phyloP scores from a whole-genome alignment of 2,329 filamentous ascomycete genomes.

The Graphiopsis chlorocephala region DNA sequence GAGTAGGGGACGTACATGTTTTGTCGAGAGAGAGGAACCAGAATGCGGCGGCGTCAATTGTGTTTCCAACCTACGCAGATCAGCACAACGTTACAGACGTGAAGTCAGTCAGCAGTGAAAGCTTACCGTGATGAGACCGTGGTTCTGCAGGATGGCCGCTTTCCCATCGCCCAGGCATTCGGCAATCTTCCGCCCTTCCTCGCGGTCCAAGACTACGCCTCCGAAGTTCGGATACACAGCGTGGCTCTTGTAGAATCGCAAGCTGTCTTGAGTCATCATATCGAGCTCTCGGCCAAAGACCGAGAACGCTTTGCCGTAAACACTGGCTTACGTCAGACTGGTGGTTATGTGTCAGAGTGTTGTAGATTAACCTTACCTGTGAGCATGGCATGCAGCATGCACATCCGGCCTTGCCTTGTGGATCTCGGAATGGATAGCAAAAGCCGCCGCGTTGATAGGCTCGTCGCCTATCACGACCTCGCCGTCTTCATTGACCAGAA shows the following conservation, averaged over 20 bases:
- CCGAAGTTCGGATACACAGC: slow-evolving; percentile 45
- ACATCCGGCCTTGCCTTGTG: slow-evolving; percentile 45
- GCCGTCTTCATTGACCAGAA: slow-evolving; percentile 44
- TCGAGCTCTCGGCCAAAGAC: slow-evolving; percentile 47
- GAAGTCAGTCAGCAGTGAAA: background rate
- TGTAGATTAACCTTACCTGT: slow-evolving; percentile 21
- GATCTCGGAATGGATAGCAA: slow-evolving; percentile 46
- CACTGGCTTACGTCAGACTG: slow-evolving; percentile 28
- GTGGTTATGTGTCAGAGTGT: background rate
- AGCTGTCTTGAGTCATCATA: slow-evolving; percentile 46
- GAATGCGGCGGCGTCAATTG: slow-evolving; percentile 46
- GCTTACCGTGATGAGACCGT: slow-evolving; percentile 45
- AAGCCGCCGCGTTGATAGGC: slow-evolving; percentile 45
- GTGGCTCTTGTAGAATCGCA: slow-evolving; percentile 43
- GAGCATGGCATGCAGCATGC: slow-evolving; percentile 44
- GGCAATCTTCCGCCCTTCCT: slow-evolving; percentile 48
- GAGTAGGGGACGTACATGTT: slow-evolving; percentile 32
- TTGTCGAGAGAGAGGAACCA: slow-evolving; percentile 48
- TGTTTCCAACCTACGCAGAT: slow-evolving; percentile 27
- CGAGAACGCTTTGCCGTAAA: slow-evolving; percentile 48
- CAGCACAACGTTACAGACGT: background rate
- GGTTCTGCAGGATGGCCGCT: slow-evolving; percentile 43
- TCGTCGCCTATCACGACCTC: slow-evolving; percentile 43
- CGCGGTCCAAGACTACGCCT: slow-evolving; percentile 44
- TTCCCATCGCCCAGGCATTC: slow-evolving; percentile 40